phyloP scores from a whole-genome alignment of 1,284 basidiomycete genomes.

The Coriolopsis trogii region DNA sequence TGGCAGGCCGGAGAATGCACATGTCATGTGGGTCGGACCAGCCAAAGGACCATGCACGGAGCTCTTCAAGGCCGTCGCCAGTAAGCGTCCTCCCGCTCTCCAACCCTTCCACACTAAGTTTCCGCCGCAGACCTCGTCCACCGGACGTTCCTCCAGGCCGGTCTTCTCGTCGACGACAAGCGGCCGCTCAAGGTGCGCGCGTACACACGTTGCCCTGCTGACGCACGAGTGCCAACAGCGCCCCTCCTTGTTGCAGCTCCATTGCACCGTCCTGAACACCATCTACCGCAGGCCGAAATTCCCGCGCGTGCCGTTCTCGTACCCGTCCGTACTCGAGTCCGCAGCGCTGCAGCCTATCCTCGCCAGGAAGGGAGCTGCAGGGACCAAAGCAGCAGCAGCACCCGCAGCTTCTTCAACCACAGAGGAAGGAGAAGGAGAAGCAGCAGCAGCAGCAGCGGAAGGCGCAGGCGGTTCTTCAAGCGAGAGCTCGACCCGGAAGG shows the following conservation, averaged over 20 bases:
- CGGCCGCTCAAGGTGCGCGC: slow-evolving; percentile 61
- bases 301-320: slow-evolving; percentile 50
- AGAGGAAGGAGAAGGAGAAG: neutral
- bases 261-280: slow-evolving; percentile 71
- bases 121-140: slow-evolving; percentile 45
- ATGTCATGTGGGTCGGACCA: slow-evolving; percentile 63
- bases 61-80: slow-evolving; percentile 41
- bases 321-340: slow-evolving; percentile 44
- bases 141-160: slow-evolving; percentile 49
- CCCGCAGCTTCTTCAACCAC: neutral
- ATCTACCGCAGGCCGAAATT: slow-evolving; percentile 48
- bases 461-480: too few species aligned
- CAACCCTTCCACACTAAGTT: neutral
- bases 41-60: slow-evolving; percentile 30
- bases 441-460: neutral
- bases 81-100: slow-evolving; percentile 35
- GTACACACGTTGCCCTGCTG: neutral
- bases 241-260: slow-evolving; percentile 46
- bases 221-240: neutral
- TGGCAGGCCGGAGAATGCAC: slow-evolving; percentile 44
- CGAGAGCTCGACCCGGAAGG: too few species aligned
- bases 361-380: neutral
- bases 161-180: slow-evolving; percentile 43
- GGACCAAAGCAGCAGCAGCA: neutral
- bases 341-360: slow-evolving; percentile 28